Evolutionary conservation across 768 basidiomycete genomes (phyloP), one percentile per base, ranked within the genome.

Genomic region (Suillus subluteus): DNA sequence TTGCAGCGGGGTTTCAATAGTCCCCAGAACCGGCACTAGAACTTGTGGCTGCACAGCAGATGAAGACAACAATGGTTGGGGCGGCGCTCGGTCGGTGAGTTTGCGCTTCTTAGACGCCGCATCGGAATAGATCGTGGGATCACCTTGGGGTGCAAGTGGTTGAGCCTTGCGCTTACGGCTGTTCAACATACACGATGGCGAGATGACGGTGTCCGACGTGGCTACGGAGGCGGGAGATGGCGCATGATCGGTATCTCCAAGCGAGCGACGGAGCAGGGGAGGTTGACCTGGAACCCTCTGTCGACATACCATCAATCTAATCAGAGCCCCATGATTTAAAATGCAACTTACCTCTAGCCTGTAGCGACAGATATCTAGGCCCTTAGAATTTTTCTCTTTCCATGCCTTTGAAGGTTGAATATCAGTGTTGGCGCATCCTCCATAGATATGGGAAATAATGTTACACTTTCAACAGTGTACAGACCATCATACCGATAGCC

Each of bases 401-500:
- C 75, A 76, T 38, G 15, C 66, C 75, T 76, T 56, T 56, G 35
- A 56, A 56, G 37, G 37, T 18, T 9, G 32, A 21, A 11, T 11
- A 50, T 58, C 62, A 52, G 7, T 48, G 67, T 3, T 52, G 21
- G 12, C 12, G 48, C 26, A 37, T 32, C 1, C 21, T 59, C 59
- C 35, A 6, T 15, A 4, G 11, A 58, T 4, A 13, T 37, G 23
- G 40, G 18, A 4, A 15, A 58, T 15, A 41, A 21, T 46, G 68
- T 55, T 38, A 79, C 78, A 7, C 61, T 48, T 4, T 69, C 44
- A 4, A 77, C 68, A 43, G 35, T 76, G 62, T 77, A 77, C 3
- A 77, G 50, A 23, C 76, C 76, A 38, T 79, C 76, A 32, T 79
- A 77, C 3, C 76, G 78, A 41, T 70, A 72, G 11, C 75, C 76